Evolutionary conservation across 805 yeast species (phyloP), one percentile per base, ranked within the genome.

Genomic region (Hyphopichia homilentoma): DNA sequence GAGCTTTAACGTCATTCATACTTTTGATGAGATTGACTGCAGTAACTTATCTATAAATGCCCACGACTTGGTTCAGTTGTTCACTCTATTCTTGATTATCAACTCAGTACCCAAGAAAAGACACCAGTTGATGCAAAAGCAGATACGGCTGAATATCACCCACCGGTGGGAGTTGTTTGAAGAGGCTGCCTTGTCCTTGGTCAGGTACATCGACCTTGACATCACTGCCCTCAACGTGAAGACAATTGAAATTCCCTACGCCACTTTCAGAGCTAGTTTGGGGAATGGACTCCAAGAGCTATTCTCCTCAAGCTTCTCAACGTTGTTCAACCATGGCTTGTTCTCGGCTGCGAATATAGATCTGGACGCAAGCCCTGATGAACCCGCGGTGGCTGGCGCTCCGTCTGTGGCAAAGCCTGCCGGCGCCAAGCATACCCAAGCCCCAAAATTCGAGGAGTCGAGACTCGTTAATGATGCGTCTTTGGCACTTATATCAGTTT

Each of bases 11-110:
- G 39, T 58, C 6, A 54, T 77, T 4, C 57, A 63, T 33, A 48
- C 55, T 2, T 69, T 61, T 43, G 81, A 77, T 47, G 60, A 56
- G 3, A 47, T 72, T 8, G 67, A 70, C n/a, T 30, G 69, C 1
- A 54, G 60, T 0, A 43, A 54, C 2, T 35, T 70, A 23, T 38
- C 43, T 2, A 38, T 81, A 1, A 46, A 68, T 0, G 77, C 75
- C 0, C 32, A 45, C 0, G 65, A 63, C 5, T 36, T 81, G 20
- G 54, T 61, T 3, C 59, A 60, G 4, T 29, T 82, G 2, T 32
- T 81, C 7, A 61, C 81, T 0, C 70, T 81, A 38, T 38, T 73
- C 14, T 57, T 83, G 20, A 40, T 73, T 1, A 45, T 77, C 2
- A 54, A 67, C 1, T 61, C 74, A 7, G 43, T 67, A 5, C 36